Evolutionary conservation across 768 basidiomycete species (phyloP).

Genomic region (Flagelloscypha sp.): DNA sequence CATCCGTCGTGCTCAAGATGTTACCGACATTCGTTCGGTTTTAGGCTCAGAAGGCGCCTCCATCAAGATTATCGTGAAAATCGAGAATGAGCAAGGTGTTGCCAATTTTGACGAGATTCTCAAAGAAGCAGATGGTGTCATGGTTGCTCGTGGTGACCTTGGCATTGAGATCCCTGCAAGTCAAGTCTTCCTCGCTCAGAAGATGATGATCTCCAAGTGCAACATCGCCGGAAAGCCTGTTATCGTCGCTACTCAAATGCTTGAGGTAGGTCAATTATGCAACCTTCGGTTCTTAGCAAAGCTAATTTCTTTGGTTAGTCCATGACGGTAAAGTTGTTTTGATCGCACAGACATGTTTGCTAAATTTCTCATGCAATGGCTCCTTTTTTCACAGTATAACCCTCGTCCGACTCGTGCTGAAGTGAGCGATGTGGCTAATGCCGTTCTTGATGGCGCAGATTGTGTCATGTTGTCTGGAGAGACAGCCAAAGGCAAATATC

Average conservation of each 20-base stretch:
- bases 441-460: constrained; percentile 96
- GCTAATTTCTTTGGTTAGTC: constrained; percentile 43
- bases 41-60: constrained; percentile 90
- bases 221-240: constrained; percentile 97
- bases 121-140: constrained; percentile 92
- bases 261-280: constrained; percentile 53
- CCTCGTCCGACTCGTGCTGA: constrained; percentile 98
- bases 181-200: constrained; percentile 98
- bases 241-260: constrained; percentile 99
- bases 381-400: constrained; percentile 62
- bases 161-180: constrained; percentile 99
- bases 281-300: constrained; percentile 3
- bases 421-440: constrained; percentile 98
- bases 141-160: constrained; percentile 99
- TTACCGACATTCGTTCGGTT: constrained; percentile 85
- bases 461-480: constrained; percentile 99
- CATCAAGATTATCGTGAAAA: constrained; percentile 99
- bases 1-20: constrained; percentile 92
- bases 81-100: constrained; percentile 99
- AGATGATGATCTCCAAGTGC: constrained; percentile 99
- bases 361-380: not conserved
- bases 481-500: constrained; percentile 96
- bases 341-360: too few species aligned
- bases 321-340: constrained; percentile 65
- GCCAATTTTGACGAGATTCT: constrained; percentile 99